Base-by-base conservation (phyloP, 2,329 filamentous ascomycete genomes). In the Microcyclospora pomicola region DNA sequence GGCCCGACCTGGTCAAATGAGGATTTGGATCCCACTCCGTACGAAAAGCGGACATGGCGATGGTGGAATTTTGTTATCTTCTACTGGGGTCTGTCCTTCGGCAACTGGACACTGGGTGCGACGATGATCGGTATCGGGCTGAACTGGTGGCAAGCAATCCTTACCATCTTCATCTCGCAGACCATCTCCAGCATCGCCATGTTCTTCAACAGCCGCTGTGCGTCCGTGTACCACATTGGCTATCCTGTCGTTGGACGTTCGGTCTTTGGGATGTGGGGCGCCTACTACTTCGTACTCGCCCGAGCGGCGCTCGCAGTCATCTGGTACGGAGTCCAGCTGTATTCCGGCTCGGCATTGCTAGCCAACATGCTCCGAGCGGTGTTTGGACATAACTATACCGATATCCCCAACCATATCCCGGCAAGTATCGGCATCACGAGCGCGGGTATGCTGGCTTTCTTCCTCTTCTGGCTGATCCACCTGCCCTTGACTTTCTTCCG, bases 101-200 rank as follows among this genome's bases (percentile, higher is more conserved):
- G 57, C 42, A 65, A 65, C 46, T 66, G 61, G 61, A 63, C 58
- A 1, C 39, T 48, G 15, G 62, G 62, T 10, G 54, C 53, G 36
- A 59, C 52, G 13, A 59, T 62, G 58, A 47, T 53, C 15, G 63
- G 62, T 13, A 59, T 64, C 34, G 63, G 63, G 4, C 50, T 66
- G 31, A 64, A 60, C 45, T 67, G 63, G 62, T 66, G 62, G 62
- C 59, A 64, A 46, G 44, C 55, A 16, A 63, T 65, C 36, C 31
- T 67, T 9, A 61, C 64, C 32, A 65, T 66, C 42, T 65, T 67
- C 43, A 51, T 60, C 29, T 61, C 58, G 27, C 62, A 65, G 41
- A 24, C 59, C 35, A 63, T 67, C 44, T 58, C 54, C 6, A 63
- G 60, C 9, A 46, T 64, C 31, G 61, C 62, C 34, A 64, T 65